Evolutionary conservation across 2,329 filamentous ascomycete species (phyloP), one percentile per base, ranked within the genome.

Genomic region (Fusarium compactum): DNA sequence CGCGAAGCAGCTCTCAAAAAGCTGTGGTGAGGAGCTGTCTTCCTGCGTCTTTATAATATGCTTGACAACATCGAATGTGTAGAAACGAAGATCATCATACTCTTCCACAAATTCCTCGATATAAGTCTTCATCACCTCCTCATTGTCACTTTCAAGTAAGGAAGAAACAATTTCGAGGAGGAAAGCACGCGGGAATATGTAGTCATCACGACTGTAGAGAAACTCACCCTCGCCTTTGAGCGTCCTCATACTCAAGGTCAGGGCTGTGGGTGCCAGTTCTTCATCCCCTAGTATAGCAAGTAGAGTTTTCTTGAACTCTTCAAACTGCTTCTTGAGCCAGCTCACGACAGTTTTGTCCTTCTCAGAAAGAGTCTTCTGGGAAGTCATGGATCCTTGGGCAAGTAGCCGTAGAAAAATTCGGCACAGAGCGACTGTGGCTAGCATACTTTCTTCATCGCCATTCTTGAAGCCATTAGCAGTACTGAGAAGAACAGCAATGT

Each of bases 61-160:
- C 38, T 88, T 88, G 72, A 97, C 83, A 16, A 88, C 87, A 74
- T 90, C 86, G 77, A 97, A 92, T 1, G 94, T 93, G 79, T 92
- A 94, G 79, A 91, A 97, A 69, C 93, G 87, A 65, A 98, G 85
- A 79, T 98, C 96, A 75, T 96, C 92, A 77, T 91, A 94, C 78
- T 91, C 86, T 77, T 92, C 90, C 52, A 94, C 85, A 77, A 90
- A 98, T 71, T 93, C 93, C 62, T 92, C 87, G 27, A 91, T 84
- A 70, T 95, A 98, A 58, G 93, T 90, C 48, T 89, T 85, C 53
- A 90, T 87, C n/a, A 91, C 83, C 38, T 86, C 85, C 41, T 88
- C 86, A 44, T 87, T 84, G 29, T 84, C 83, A 8, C 88, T 84
- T 30, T 84, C 81, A 20, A 97, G 77, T 5, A 97, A 74, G 1